Evolutionary conservation across 2,329 filamentous ascomycete species (phyloP).

Genomic region (Sclerotinia subarctica): DNA sequence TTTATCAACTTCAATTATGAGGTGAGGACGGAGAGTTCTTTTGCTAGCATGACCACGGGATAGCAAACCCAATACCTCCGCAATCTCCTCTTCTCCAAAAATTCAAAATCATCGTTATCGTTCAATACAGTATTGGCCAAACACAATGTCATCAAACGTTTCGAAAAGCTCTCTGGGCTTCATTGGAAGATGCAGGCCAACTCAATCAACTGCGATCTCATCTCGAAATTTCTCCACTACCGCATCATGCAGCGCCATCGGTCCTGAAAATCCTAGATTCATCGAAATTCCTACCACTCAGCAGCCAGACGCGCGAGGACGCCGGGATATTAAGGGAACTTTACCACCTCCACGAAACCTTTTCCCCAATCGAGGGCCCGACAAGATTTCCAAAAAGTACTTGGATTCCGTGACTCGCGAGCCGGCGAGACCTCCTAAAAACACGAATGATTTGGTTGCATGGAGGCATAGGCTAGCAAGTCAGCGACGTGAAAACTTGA

Average conservation of each 20-base stretch:
- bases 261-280: constrained; percentile 84
- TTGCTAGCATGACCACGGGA: constrained; percentile 1
- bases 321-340: constrained; percentile 63
- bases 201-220: constrained; percentile 27
- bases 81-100: background rate
- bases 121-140: background rate
- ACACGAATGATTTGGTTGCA: constrained; percentile 39
- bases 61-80: background rate
- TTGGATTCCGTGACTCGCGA: constrained; percentile 56
- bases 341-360: constrained; percentile 80
- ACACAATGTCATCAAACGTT: constrained; percentile 34
- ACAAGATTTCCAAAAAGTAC: constrained; percentile 62
- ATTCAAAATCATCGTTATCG: too few species aligned
- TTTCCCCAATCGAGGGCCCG: constrained; percentile 58
- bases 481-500: constrained; percentile 67
- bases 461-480: constrained; percentile 76
- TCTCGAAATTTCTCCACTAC: constrained; percentile 48
- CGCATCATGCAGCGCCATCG: constrained; percentile 48
- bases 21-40: background rate
- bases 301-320: constrained; percentile 52
- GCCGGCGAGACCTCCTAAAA: constrained; percentile 41
- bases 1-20: constrained; percentile 19
- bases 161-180: constrained; percentile 34
- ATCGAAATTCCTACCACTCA: constrained; percentile 75
- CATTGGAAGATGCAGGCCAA: constrained; percentile 36